These are phyloP conservation scores for Phytophthora lateralis DNA, from an alignment of 352 stramenopile genomes.

Conservation along the genomic window DNA sequence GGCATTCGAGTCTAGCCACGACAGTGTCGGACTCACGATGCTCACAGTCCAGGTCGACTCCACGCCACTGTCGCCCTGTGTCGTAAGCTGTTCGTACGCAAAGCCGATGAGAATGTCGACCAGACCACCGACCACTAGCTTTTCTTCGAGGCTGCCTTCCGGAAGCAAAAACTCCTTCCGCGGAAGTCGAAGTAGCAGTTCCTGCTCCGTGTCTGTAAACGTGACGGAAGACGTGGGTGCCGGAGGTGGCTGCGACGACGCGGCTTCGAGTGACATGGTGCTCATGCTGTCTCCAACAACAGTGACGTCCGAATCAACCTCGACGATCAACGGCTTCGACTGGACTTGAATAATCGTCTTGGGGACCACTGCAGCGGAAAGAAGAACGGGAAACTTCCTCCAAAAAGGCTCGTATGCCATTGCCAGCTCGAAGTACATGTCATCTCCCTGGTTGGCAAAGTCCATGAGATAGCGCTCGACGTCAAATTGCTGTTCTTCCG, in stretches of 20 bases:
- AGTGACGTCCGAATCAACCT: conserved; percentile 39
- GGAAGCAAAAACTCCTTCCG: conserved; percentile 84
- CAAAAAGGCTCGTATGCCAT: conserved; percentile 93
- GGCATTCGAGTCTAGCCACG: conserved; percentile 91
- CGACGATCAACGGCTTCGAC: conserved; percentile 41
- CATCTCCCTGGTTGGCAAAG: conserved; percentile 88
- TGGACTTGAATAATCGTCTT: conserved; percentile 13
- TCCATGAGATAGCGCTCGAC: conserved; percentile 96
- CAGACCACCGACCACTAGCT: conserved; percentile 80
- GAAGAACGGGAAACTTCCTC: conserved; percentile 51
- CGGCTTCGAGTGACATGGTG: conserved; percentile 28
- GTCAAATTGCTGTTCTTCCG: conserved; percentile 95
- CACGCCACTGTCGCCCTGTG: conserved; percentile 93
- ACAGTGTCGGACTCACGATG: conserved; percentile 93
- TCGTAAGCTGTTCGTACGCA: conserved; percentile 96
- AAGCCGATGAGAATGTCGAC: conserved; percentile 96
- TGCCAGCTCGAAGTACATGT: conserved; percentile 93
- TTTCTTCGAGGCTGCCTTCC: conserved; percentile 59
- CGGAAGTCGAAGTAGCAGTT: conserved; percentile 74
- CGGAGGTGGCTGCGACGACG: conserved; percentile 6
- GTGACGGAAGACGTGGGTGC: conserved; percentile 10
- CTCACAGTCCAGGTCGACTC: conserved; percentile 98
- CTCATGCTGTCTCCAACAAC: conserved; percentile 27
- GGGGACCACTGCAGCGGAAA: not conserved
- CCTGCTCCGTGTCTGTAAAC: conserved; percentile 69